Base-by-base conservation (phyloP, 306 rosid genomes). In the Abrus pulchellus region DNA sequence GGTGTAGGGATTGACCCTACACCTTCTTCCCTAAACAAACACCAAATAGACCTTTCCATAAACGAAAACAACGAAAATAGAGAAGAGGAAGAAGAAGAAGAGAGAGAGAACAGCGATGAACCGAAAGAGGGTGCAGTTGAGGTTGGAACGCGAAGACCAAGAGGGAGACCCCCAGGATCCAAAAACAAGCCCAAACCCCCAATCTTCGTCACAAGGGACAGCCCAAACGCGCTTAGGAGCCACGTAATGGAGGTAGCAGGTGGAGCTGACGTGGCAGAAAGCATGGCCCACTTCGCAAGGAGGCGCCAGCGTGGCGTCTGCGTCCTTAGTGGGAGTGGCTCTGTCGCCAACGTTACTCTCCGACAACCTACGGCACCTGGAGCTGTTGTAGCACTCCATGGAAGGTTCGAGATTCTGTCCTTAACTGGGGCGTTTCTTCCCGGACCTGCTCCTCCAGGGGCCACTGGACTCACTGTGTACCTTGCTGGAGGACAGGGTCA, bases 181-280 rank as follows among this genome's bases (percentile, higher is more conserved):
- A 94, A 92, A 61, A 94, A 94, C 89, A 94, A 92, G 66, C 97
- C 97, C 0, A 94, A 92, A 79, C 98, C 97, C 0, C 98, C 98
- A 0, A 91, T 94, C 81, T 90, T 94, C 0, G 89, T 94, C 29
- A 91, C 97, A 6, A 77, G 94, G 28, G 97, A 94, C 76, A 91
- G 91, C 83, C 97, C 98, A 13, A 92, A 94, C 85, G 88, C 97
- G 1, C 90, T 94, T 1, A 83, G 87, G 9, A 94, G 98, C 83
- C 96, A 92, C 49, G 97, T 94, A 12, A 86, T 94, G 91, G 98
- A 94, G 89, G 90, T 94, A 1, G 87, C 97, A 1, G 83, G 91
- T 0, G 97, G 97, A 2, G 87, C 97, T 4, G 97, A 94, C 76
- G 91, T 94, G 1, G 97, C 97, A 0, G 97, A 92, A 67, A 88